Evolutionary conservation across 2,329 filamentous ascomycete genomes (phyloP).

Genomic region (Aspergillus persii): DNA sequence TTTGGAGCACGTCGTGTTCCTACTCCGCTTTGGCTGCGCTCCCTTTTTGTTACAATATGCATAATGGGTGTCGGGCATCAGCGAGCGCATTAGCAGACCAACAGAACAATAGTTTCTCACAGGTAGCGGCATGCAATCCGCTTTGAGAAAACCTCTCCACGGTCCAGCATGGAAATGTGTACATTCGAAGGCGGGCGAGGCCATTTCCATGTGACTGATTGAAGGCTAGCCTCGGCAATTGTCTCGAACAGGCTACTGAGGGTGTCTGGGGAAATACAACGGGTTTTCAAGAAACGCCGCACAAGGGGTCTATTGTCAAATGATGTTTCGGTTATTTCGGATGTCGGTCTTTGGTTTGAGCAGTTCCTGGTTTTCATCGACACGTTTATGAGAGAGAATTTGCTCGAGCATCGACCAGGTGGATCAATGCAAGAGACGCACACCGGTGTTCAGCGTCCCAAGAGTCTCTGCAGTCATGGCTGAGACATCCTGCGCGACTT

Average conservation of each 20-base stretch:
- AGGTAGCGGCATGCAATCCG: background rate
- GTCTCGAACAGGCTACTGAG: conserved; percentile 3
- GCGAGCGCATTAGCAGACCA: conserved; percentile 55
- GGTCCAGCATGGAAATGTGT: background rate
- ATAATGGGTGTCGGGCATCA: conserved; percentile 39
- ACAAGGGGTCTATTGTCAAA: background rate
- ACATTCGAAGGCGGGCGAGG: conserved; percentile 2
- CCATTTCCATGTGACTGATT: conserved; percentile 1
- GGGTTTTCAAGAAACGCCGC: background rate
- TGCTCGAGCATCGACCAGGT: background rate
- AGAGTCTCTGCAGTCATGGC: background rate
- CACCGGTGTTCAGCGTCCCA: background rate
- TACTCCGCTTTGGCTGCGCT: conserved; percentile 23
- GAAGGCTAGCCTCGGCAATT: background rate
- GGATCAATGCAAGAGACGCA: background rate
- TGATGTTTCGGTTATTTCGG: background rate
- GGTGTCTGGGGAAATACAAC: conserved; percentile 8
- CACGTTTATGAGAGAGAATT: background rate
- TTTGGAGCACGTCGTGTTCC: conserved; percentile 24
- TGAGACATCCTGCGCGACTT: background rate
- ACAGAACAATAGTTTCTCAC: conserved; percentile 31
- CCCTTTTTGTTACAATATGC: conserved; percentile 15
- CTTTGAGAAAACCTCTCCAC: background rate
- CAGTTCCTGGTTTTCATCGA: background rate
- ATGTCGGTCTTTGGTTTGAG: background rate